Evolutionary conservation across 73 alveolate genomes (phyloP).

Genomic region (Symbiodinium natans): DNA sequence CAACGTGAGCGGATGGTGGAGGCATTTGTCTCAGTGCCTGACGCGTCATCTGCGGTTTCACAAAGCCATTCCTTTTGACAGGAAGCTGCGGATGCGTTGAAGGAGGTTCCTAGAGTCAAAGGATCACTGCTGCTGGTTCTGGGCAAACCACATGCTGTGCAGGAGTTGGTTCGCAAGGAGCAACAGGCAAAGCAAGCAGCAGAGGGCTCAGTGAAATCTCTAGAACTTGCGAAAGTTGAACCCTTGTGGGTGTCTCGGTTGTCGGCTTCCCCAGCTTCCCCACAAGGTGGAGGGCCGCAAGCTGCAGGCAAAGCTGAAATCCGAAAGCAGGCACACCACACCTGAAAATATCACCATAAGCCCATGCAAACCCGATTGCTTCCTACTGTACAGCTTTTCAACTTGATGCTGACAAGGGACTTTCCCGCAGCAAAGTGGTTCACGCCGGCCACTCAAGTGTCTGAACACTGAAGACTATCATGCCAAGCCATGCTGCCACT

Average conservation of each 20-base stretch:
- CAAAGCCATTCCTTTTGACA: background rate
- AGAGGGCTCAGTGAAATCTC: background rate
- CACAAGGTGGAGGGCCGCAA: slow-evolving; percentile 56
- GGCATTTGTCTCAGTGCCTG: background rate
- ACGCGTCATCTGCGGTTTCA: background rate
- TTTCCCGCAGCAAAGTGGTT: slow-evolving; percentile 89
- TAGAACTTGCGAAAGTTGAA: background rate
- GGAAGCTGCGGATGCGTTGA: slow-evolving; percentile 45
- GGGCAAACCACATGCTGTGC: background rate
- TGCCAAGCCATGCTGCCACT: background rate
- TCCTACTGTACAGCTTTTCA: background rate
- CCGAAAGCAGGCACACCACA: slow-evolving; percentile 63
- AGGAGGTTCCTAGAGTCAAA: slow-evolving; percentile 30
- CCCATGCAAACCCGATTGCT: too few species aligned
- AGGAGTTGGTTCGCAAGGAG: slow-evolving; percentile 77
- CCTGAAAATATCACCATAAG: background rate
- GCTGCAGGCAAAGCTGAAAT: slow-evolving; percentile 65
- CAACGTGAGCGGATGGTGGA: slow-evolving; percentile 64
- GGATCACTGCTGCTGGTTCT: background rate
- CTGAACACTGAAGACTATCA: background rate
- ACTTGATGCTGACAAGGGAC: slow-evolving; percentile 26
- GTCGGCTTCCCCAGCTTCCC: background rate
- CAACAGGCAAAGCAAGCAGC: slow-evolving; percentile 40
- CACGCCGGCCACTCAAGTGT: slow-evolving; percentile 17
- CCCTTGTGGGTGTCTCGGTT: background rate